A percentile compares a stretch with the other conserved stretches of the same genome.
Conservation (phyloP, 73 alveolate species). For the Loxodes magnus region DNA sequence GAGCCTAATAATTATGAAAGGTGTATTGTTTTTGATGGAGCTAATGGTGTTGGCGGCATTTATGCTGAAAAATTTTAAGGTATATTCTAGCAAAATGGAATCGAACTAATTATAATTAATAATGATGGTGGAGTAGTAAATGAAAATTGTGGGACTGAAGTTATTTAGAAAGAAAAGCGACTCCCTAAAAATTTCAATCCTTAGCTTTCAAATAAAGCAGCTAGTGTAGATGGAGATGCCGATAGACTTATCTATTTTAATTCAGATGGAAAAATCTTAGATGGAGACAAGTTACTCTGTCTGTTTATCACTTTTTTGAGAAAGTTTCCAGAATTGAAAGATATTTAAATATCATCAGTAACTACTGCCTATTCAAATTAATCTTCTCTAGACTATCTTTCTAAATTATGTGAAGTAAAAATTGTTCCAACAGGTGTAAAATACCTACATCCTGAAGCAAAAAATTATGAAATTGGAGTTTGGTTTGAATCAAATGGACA, state of each 20-base stretch:
- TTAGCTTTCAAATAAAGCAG: slow-evolving; percentile 45
- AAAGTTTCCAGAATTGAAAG: slow-evolving; percentile 20
- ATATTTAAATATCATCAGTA: slow-evolving; percentile 12
- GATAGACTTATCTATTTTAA: slow-evolving; percentile 78
- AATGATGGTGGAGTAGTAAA: slow-evolving; percentile 38
- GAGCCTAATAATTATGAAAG: slow-evolving; percentile 29
- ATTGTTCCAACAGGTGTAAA: slow-evolving; percentile 88
- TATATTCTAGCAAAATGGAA: not conserved
- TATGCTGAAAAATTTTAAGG: slow-evolving; percentile 29
- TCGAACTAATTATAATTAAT: not conserved
- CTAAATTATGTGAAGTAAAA: slow-evolving; percentile 31
- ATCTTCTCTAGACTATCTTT: slow-evolving; percentile 59
- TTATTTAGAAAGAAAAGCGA: slow-evolving; percentile 57
- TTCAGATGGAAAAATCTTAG: slow-evolving; percentile 42
- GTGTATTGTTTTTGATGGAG: slow-evolving; percentile 55
- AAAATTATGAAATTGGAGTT: slow-evolving; percentile 76
- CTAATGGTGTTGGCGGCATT: slow-evolving; percentile 86
- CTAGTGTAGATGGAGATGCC: slow-evolving; percentile 84
- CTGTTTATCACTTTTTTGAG: slow-evolving; percentile 51
- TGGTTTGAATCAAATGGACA: slow-evolving; percentile 96
- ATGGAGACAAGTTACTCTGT: slow-evolving; percentile 71
- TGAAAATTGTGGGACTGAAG: slow-evolving; percentile 82
- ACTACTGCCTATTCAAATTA: slow-evolving; percentile 83
- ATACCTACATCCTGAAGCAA: slow-evolving; percentile 72
- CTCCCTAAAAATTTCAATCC: slow-evolving; percentile 50